Evolutionary conservation across 176 grass and related monocot genomes (phyloP).

Genomic region (Triticum aestivum): DNA sequence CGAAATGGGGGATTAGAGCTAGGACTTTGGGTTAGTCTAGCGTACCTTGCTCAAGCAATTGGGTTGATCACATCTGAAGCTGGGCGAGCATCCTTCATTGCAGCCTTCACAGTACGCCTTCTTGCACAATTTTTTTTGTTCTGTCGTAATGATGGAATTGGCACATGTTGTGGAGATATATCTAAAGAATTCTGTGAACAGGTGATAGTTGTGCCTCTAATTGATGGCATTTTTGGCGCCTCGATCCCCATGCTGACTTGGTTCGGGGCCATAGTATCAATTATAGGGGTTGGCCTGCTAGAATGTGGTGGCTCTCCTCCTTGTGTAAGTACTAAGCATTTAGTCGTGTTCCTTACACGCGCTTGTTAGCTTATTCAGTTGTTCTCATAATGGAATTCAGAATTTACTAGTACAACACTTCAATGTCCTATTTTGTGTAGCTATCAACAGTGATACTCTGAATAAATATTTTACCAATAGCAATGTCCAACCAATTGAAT

Average conservation of each 20-base stretch:
- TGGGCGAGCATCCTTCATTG: slow-evolving; percentile 79
- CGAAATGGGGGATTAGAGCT: slow-evolving; percentile 70
- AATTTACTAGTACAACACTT: neutral
- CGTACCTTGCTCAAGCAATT: slow-evolving; percentile 77
- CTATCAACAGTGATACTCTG: neutral
- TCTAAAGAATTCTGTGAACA: slow-evolving; percentile 23
- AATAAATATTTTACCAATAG: neutral
- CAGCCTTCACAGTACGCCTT: slow-evolving; percentile 71
- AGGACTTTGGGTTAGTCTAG: slow-evolving; percentile 84
- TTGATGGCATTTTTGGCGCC: slow-evolving; percentile 77
- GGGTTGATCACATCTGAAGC: slow-evolving; percentile 86
- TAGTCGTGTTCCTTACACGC: neutral
- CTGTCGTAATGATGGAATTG: neutral
- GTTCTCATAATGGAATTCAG: neutral
- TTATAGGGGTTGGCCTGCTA: slow-evolving; percentile 68
- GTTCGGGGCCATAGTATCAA: slow-evolving; percentile 63
- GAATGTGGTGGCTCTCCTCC: slow-evolving; percentile 81
- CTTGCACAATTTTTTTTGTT: neutral
- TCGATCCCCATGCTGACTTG: slow-evolving; percentile 67
- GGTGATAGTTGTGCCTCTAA: slow-evolving; percentile 90
- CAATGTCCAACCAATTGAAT: neutral
- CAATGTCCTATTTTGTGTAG: neutral
- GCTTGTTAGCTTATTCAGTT: slow-evolving; percentile 21
- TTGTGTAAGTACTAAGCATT: slow-evolving; percentile 60
- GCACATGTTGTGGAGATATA: neutral